Percentiles rank a stretch among this genome's conserved stretches.
phyloP scores from a whole-genome alignment of 371 early-diverging fungal species.

The Conidiobolus incongruus region DNA sequence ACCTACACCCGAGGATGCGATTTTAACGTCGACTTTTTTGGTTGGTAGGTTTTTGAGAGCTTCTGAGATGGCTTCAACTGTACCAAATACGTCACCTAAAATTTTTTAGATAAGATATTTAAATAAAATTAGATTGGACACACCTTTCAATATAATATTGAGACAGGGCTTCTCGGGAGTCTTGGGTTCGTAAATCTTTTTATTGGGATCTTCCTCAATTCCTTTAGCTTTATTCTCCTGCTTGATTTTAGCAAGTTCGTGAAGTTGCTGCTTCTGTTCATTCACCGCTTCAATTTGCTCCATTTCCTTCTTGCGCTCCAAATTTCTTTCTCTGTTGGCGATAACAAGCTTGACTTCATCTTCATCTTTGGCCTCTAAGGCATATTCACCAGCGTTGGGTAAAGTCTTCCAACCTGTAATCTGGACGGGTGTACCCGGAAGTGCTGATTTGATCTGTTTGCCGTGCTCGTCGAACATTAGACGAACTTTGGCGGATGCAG shows the following conservation, averaged over 20 bases:
- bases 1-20: conserved; percentile 67
- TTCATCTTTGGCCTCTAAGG: conserved; percentile 48
- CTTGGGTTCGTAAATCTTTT: too few species aligned
- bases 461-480: conserved; percentile 61
- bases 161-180: conserved; percentile 3
- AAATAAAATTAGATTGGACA: conserved; percentile 21
- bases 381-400: conserved; percentile 76
- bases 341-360: conserved; percentile 55
- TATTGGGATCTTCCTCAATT: conserved; percentile 6
- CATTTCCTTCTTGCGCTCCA: conserved; percentile 29
- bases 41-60: conserved; percentile 51
- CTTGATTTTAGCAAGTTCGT: conserved; percentile 26
- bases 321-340: conserved; percentile 30
- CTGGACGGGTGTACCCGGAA: conserved; percentile 72
- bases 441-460: conserved; percentile 38
- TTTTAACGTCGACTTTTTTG: conserved; percentile 45
- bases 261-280: conserved; percentile 31
- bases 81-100: conserved; percentile 82
- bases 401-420: conserved; percentile 85
- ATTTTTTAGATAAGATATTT: conserved; percentile 9
- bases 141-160: conserved; percentile 2
- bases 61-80: conserved; percentile 72
- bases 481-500: conserved; percentile 73
- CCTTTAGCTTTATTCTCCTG: conserved; percentile 10
- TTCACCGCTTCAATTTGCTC: conserved; percentile 53